A percentile compares a stretch with the other conserved stretches of the same genome.
Evolutionary conservation across 2,329 filamentous ascomycete species (phyloP).

Genomic region (Plectosphaerella plurivora): DNA sequence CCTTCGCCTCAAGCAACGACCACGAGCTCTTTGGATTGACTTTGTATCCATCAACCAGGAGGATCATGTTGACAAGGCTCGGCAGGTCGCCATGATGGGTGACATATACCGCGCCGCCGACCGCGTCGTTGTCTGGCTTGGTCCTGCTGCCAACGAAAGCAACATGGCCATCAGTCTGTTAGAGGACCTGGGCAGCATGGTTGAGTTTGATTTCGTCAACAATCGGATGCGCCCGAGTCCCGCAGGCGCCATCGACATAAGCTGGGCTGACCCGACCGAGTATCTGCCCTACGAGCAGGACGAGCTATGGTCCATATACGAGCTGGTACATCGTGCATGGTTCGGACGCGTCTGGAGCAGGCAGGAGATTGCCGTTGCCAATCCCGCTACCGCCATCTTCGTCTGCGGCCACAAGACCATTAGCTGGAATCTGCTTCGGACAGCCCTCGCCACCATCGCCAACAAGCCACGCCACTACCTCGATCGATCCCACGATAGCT

Average conservation of each 20-base stretch:
- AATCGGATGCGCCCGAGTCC: neutral
- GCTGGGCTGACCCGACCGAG: neutral
- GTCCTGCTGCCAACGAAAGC: neutral
- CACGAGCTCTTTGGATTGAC: conserved; percentile 4
- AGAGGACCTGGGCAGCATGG: conserved; percentile 1
- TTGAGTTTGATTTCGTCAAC: conserved; percentile 3
- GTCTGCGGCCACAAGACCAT: neutral
- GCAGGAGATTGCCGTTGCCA: neutral
- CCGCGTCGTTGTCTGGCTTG: conserved; percentile 5
- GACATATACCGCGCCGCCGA: conserved; percentile 4
- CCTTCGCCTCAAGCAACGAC: neutral
- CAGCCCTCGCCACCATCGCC: conserved; percentile 1
- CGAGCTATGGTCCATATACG: conserved; percentile 2
- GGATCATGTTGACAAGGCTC: conserved; percentile 4
- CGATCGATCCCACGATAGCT: neutral
- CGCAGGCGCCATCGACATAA: neutral
- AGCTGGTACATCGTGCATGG: conserved; percentile 2
- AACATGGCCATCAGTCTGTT: neutral
- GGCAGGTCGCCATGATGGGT: conserved; percentile 5
- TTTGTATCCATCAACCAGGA: conserved; percentile 5
- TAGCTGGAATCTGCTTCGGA: conserved; percentile 1
- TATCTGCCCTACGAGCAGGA: conserved; percentile 3
- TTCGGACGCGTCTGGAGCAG: conserved; percentile 1
- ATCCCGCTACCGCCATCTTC: neutral
- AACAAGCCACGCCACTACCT: conserved; percentile 3